Evolutionary conservation across 805 yeast species (phyloP).

Genomic region (Isabelozyma rhagii): DNA sequence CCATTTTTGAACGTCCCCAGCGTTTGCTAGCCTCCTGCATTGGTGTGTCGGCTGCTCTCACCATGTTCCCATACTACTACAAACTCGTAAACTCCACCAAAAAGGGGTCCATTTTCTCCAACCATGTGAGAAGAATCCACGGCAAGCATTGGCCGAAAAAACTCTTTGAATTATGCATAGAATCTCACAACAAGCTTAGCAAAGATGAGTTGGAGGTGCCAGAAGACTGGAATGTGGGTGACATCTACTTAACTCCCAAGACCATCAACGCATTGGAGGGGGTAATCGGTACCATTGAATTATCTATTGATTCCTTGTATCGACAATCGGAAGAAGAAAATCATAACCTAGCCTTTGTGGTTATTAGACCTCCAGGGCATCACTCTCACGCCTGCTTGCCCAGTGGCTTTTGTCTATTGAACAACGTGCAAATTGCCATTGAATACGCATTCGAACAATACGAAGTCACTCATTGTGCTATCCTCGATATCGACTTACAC

Average conservation of each 20-base stretch:
- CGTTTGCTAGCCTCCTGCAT: constrained; percentile 71
- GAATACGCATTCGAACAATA: constrained; percentile 67
- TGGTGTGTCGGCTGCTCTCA: constrained; percentile 72
- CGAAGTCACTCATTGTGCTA: constrained; percentile 75
- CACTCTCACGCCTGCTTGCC: constrained; percentile 84
- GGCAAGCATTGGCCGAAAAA: constrained; percentile 71
- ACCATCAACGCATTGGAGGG: constrained; percentile 74
- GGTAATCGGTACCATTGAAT: constrained; percentile 71
- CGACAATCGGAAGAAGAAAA: constrained; percentile 4
- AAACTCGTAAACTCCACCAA: constrained; percentile 46
- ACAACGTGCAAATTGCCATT: constrained; percentile 77
- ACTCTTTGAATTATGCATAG: constrained; percentile 54
- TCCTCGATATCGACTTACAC: constrained; percentile 78
- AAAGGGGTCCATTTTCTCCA: constrained; percentile 46
- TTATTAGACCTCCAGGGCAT: constrained; percentile 82
- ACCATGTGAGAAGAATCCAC: constrained; percentile 68
- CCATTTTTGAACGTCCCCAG: constrained; percentile 83
- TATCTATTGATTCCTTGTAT: constrained; percentile 54
- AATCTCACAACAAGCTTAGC: constrained; percentile 52
- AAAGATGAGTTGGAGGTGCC: constrained; percentile 69
- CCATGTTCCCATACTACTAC: constrained; percentile 62
- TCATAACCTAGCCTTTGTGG: constrained; percentile 55
- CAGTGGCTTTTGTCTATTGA: constrained; percentile 77
- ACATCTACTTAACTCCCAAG: constrained; percentile 65
- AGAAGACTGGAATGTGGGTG: constrained; percentile 78